Evolutionary conservation across 805 yeast species (phyloP).

Genomic region (Zygosaccharomyces gambellarensis): DNA sequence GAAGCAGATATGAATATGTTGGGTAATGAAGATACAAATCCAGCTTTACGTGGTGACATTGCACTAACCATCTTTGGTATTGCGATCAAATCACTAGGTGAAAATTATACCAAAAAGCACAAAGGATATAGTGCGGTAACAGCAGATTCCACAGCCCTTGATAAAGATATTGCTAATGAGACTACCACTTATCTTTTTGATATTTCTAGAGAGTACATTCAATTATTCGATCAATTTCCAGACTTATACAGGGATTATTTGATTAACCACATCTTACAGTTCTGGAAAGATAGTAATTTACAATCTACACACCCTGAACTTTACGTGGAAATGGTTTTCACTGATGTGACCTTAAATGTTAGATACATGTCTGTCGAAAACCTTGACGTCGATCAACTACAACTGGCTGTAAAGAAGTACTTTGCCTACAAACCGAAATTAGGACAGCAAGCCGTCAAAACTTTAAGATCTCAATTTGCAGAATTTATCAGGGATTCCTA

Average conservation of each 20-base stretch:
- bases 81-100: conserved; percentile 47
- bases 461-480: conserved; percentile 36
- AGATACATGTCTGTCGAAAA: conserved; percentile 44
- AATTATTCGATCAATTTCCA: conserved; percentile 62
- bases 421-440: conserved; percentile 51
- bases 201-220: conserved; percentile 44
- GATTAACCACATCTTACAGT: conserved; percentile 56
- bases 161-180: conserved; percentile 26
- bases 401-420: conserved; percentile 66
- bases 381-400: conserved; percentile 51
- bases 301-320: conserved; percentile 28
- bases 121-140: conserved; percentile 31
- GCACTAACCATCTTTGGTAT: conserved; percentile 67
- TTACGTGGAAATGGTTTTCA: conserved; percentile 38
- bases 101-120: conserved; percentile 30
- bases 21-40: conserved; percentile 80
- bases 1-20: conserved; percentile 82
- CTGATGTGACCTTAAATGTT: conserved; percentile 64
- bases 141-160: conserved; percentile 31
- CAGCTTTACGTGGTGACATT: conserved; percentile 70
- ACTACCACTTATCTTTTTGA: conserved; percentile 35
- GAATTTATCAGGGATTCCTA: conserved; percentile 33
- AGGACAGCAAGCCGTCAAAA: conserved; percentile 32
- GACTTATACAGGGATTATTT: conserved; percentile 66
- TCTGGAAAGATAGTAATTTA: conserved; percentile 42